Evolutionary conservation across 108 stramenopile species (phyloP), one percentile per base, ranked within the genome.

Genomic region (Ochromonas danica): DNA sequence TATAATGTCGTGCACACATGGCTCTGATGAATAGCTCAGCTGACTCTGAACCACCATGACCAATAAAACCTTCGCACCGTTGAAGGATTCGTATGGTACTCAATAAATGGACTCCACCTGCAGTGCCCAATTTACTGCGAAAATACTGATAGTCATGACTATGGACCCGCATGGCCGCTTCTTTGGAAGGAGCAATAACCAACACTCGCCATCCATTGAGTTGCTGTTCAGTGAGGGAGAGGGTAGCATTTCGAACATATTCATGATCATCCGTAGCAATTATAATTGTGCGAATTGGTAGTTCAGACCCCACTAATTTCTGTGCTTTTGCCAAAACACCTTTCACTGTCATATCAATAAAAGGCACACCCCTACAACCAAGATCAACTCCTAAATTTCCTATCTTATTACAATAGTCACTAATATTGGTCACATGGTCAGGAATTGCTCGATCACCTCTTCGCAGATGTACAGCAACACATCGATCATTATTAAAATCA

Each of bases 371-470:
- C 25, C 3, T 67, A 14, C 3, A 36, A 3, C 31, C 27, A 3
- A 67, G 3, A 36, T 28, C 25, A n/a, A n/a, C n/a, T n/a, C n/a
- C n/a, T n/a, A n/a, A n/a, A n/a, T n/a, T n/a, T n/a, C n/a, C n/a
- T n/a, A n/a, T n/a, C n/a, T n/a, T n/a, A n/a, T n/a, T n/a, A n/a
- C n/a, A n/a, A n/a, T n/a, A n/a, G n/a, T n/a, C n/a, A n/a, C n/a
- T n/a, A n/a, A n/a, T n/a, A n/a, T n/a, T n/a, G n/a, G n/a, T n/a
- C n/a, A n/a, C n/a, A n/a, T n/a, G n/a, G n/a, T n/a, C n/a, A n/a
- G n/a, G n/a, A n/a, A n/a, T 36, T 67, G 63, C 31, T 31, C 63
- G 63, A 67, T 67, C 63, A 67, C 63, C 63, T 67, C 63, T 67
- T 67, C 63, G 17, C 30, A 67, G 30, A 67, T 67, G 63, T 67